These are phyloP conservation scores for Malus asiatica DNA, from an alignment of 306 rosid species.

Conservation along the genomic window DNA sequence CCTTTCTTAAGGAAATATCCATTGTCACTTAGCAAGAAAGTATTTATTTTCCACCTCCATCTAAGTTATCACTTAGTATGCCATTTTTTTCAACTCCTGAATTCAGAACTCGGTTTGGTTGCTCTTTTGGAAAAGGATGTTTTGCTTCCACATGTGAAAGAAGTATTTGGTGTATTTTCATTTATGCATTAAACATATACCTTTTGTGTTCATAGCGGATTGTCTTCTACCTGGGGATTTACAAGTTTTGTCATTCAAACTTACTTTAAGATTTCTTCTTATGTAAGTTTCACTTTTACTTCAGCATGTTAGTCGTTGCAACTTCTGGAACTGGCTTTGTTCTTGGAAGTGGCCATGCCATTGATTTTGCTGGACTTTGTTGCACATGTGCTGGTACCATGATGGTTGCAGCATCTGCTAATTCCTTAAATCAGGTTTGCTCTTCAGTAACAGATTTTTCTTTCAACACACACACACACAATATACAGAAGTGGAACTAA, in stretches of 20 bases:
- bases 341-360: slow-evolving; percentile 63
- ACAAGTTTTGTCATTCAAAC: not conserved
- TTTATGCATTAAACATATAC: not conserved
- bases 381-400: slow-evolving; percentile 90
- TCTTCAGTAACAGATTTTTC: not conserved
- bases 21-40: not conserved
- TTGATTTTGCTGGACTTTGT: slow-evolving; percentile 61
- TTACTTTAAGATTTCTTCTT: not conserved
- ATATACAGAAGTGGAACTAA: not conserved
- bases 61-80: not conserved
- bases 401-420: slow-evolving; percentile 99
- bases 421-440: slow-evolving; percentile 80
- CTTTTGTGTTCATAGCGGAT: not conserved
- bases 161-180: not conserved
- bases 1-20: not conserved
- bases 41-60: not conserved
- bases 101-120: not conserved
- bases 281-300: slow-evolving; percentile 4
- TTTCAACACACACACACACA: not conserved
- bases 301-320: slow-evolving; percentile 88
- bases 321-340: slow-evolving; percentile 95
- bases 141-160: not conserved
- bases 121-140: not conserved
- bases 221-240: not conserved
- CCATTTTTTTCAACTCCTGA: not conserved